These are phyloP conservation scores for Ustilago xerochloae DNA, from an alignment of 1,284 basidiomycete species.

Conservation along the genomic window DNA sequence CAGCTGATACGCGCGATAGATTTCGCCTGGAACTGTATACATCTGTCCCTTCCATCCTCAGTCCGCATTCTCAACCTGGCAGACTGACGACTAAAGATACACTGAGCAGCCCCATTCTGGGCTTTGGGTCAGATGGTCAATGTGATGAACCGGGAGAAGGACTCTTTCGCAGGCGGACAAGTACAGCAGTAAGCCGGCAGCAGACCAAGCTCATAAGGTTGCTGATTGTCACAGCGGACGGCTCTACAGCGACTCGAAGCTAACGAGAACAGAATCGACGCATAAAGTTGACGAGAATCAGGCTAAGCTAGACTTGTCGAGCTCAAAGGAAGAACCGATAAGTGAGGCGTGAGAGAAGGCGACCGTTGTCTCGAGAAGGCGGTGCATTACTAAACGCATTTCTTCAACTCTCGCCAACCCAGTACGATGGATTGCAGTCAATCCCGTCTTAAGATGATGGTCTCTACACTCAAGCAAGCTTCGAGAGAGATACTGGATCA, in stretches of 20 bases:
- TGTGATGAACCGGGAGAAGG: neutral
- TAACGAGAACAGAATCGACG: neutral
- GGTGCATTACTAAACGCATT: neutral
- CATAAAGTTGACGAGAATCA: neutral
- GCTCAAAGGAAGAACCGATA: too few species aligned
- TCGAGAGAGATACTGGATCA: neutral
- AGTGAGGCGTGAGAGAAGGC: too few species aligned
- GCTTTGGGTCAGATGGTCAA: neutral
- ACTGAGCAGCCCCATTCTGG: too few species aligned
- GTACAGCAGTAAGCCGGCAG: neutral
- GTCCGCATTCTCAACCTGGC: too few species aligned
- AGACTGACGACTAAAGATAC: too few species aligned
- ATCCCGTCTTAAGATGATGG: neutral
- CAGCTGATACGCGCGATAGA: neutral
- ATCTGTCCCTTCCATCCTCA: neutral
- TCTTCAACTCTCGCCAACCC: neutral
- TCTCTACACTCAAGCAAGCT: neutral
- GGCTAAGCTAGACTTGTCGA: neutral
- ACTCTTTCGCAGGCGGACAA: neutral
- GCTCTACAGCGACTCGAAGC: too few species aligned
- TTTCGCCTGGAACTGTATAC: neutral
- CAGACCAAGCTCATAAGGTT: neutral
- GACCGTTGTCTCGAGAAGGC: too few species aligned
- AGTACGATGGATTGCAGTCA: neutral
- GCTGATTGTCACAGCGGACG: neutral